These are phyloP conservation scores for Hydnum rufescens DNA, from an alignment of 768 basidiomycete species.

Conservation along the genomic window DNA sequence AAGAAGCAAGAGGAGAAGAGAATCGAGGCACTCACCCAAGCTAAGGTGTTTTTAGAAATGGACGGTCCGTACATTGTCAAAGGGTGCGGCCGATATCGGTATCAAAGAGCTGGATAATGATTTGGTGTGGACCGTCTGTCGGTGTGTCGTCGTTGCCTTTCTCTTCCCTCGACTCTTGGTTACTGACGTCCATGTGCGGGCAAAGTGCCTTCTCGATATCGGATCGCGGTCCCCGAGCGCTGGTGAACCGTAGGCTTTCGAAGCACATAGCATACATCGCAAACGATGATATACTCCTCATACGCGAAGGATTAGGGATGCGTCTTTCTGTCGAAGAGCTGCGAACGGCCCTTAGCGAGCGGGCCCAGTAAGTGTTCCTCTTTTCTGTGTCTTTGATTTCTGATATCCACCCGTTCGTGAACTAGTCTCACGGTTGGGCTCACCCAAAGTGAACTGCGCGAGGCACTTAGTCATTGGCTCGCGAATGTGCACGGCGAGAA, in stretches of 20 bases:
- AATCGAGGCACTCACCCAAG: slow-evolving; percentile 6
- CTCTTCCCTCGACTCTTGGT: neutral
- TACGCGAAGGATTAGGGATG: slow-evolving; percentile 26
- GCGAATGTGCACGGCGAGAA: neutral
- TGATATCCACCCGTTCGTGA: neutral
- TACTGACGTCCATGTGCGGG: too few relatives aligned
- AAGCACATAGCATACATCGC: slow-evolving; percentile 24
- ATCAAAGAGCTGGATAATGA: slow-evolving; percentile 18
- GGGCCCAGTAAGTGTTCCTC: slow-evolving; percentile 46
- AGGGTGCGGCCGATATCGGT: slow-evolving; percentile 6
- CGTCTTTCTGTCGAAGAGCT: slow-evolving; percentile 35
- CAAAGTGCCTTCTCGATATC: slow-evolving; percentile 21
- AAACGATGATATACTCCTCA: slow-evolving; percentile 44
- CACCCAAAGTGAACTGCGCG: neutral
- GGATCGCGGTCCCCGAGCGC: slow-evolving; percentile 21
- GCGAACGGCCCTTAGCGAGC: slow-evolving; percentile 46
- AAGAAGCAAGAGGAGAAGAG: slow-evolving; percentile 19
- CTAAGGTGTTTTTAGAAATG: neutral
- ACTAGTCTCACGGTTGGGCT: neutral
- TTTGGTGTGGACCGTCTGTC: slow-evolving; percentile 31
- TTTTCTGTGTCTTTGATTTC: neutral
- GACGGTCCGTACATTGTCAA: slow-evolving; percentile 13
- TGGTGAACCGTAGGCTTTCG: slow-evolving; percentile 21
- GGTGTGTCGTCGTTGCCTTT: slow-evolving; percentile 29
- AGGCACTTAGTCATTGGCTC: neutral